These are phyloP conservation scores for Triangularia setosa DNA, from an alignment of 2,329 filamentous ascomycete species.

Conservation along the genomic window DNA sequence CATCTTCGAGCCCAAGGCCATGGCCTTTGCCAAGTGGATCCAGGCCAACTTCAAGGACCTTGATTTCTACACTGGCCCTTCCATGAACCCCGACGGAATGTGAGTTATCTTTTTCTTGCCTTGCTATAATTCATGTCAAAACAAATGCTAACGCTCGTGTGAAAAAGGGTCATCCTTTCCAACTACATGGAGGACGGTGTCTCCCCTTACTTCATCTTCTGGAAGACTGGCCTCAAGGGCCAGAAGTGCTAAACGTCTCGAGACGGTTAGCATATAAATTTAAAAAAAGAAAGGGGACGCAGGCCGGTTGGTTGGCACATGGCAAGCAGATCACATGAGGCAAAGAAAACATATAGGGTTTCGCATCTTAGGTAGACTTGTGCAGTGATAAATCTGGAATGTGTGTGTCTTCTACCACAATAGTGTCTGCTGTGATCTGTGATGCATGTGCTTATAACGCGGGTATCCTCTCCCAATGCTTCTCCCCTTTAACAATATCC, in stretches of 20 bases:
- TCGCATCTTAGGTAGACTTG: background rate
- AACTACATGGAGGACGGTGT: conserved; percentile 97
- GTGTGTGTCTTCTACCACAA: background rate
- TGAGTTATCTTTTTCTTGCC: conserved; percentile 44
- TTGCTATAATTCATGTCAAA: background rate
- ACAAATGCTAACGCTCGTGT: background rate
- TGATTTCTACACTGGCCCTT: conserved; percentile 90
- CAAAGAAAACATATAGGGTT: background rate
- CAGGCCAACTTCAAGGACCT: conserved; percentile 91
- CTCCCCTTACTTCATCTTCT: conserved; percentile 84
- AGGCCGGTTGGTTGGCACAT: background rate
- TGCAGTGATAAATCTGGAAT: background rate
- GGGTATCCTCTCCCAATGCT: no score
- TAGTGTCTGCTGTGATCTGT: background rate
- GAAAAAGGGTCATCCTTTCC: conserved; percentile 73
- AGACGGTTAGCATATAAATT: background rate
- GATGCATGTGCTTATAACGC: background rate
- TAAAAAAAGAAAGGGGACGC: background rate
- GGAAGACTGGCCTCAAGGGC: conserved; percentile 89
- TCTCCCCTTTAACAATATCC: no score
- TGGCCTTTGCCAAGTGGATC: conserved; percentile 73
- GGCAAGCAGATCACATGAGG: background rate
- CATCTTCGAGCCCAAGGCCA: conserved; percentile 74
- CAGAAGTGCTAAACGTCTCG: conserved; percentile 75
- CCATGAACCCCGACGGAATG: conserved; percentile 93